Conservation (phyloP, 2,329 filamentous ascomycete genomes). For the Helicocarpus griseus region DNA sequence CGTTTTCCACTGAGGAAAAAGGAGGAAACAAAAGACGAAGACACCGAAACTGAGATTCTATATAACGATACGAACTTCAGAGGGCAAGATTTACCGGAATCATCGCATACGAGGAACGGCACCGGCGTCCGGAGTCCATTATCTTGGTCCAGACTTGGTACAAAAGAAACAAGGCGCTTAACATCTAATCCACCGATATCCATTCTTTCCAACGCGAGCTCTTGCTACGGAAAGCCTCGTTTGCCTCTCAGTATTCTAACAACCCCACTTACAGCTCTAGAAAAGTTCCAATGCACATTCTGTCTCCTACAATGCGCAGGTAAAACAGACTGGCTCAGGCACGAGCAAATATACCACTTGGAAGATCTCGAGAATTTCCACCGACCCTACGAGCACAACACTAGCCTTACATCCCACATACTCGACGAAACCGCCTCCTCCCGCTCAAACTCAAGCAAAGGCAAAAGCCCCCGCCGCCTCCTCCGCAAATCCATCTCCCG, state of each 20-base stretch:
- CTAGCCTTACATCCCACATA: no score
- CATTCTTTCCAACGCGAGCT: neutral
- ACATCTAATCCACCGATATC: neutral
- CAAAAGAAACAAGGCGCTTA: neutral
- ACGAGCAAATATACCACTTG: constrained; percentile 1
- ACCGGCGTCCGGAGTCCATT: neutral
- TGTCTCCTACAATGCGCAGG: constrained; percentile 1
- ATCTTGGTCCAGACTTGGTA: neutral
- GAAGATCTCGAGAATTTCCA: neutral
- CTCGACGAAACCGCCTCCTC: neutral
- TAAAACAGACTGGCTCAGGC: neutral
- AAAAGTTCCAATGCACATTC: constrained; percentile 4
- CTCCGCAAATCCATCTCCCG: neutral
- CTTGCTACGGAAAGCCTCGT: neutral
- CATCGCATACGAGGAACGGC: neutral
- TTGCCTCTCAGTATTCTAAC: neutral
- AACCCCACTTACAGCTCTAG: neutral
- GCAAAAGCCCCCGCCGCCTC: neutral
- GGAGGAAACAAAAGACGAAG: neutral
- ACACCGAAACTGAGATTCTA: no score
- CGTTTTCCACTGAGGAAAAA: neutral
- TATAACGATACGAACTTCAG: neutral
- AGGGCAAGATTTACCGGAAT: neutral
- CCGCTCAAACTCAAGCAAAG: neutral
- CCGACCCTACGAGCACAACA: neutral